Base-by-base conservation (phyloP, 2,329 filamentous ascomycete species). In the Phyllosticta capitalensis region DNA sequence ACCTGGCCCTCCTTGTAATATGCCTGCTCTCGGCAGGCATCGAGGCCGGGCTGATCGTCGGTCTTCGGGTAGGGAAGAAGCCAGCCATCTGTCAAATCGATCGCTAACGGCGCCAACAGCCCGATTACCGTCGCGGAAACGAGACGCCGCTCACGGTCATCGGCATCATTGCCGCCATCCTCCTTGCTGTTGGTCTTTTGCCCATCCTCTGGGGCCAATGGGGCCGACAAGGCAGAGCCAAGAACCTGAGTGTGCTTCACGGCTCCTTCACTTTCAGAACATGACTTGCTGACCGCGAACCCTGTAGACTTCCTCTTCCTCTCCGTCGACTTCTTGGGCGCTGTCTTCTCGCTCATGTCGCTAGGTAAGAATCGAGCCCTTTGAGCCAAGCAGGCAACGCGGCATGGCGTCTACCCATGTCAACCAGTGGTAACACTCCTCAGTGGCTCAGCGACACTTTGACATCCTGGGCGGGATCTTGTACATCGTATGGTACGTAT, bases 291-390 rank as follows among this genome's bases (percentile, higher is more conserved):
- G 14, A 38, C 63, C 66, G n/a, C n/a, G 12, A 67, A 51, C 21
- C 56, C 21, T 55, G 21, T 55, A 78, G 78, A 78, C 63, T 81
- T 79, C 67, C 70, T 82, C 14, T 87, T 87, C 64, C 69, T 87
- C 2, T 71, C 72, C 0, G 81, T 86, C 64, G 84, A 87, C 65
- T 84, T 79, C 60, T 64, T 77, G 0, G 84, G 84, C 1, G 84
- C 83, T 0, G 77, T 86, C 60, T 86, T 87, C 68, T 86, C 83
- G 0, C 75, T 86, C 21, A 79, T 86, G 75, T 82, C 83, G 1
- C 69, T 86, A 9, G 80, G 81, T 82, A 73, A 26, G 76, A 62
- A 24, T 48, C n/a, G n/a, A 9, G 22, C 20, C 19, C 6, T 24
- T 9, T 3, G 2, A 30, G 7, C 17, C 33, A 14, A 9, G 19